phyloP scores from a whole-genome alignment of 352 stramenopile genomes.

The Globisporangium mamillatum region DNA sequence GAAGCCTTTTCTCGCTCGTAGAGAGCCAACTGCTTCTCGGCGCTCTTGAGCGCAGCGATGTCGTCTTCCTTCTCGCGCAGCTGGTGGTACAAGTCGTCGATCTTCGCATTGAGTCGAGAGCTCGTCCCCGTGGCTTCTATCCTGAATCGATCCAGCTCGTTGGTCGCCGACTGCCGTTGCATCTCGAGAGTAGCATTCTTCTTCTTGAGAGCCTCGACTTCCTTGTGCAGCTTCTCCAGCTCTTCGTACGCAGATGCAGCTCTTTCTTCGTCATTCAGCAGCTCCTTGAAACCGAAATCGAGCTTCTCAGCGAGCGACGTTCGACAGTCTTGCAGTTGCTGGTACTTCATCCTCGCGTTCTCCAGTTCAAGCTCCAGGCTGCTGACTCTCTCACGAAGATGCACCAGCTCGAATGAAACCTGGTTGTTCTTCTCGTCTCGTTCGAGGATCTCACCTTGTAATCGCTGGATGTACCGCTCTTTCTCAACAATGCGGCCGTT shows the following conservation, averaged over 20 bases:
- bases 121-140: constrained; percentile 24
- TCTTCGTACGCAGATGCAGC: constrained; percentile 39
- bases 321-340: constrained; percentile 51
- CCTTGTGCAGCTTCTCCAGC: constrained; percentile 39
- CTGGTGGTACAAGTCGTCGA: constrained; percentile 57
- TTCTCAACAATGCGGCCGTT: constrained; percentile 42
- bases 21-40: constrained; percentile 33
- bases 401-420: constrained; percentile 32
- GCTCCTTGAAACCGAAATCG: constrained; percentile 65
- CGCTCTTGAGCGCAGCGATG: constrained; percentile 34
- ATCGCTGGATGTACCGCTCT: constrained; percentile 31
- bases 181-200: constrained; percentile 26
- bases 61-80: constrained; percentile 46
- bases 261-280: constrained; percentile 62
- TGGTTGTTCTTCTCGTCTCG: constrained; percentile 43
- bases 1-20: constrained; percentile 43
- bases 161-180: constrained; percentile 23
- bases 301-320: constrained; percentile 55
- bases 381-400: constrained; percentile 39
- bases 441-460: constrained; percentile 40
- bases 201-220: constrained; percentile 43
- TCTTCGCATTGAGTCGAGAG: constrained; percentile 37
- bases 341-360: constrained; percentile 41
- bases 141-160: constrained; percentile 37
- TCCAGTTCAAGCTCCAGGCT: constrained; percentile 39